Evolutionary conservation across 2,329 filamentous ascomycete species (phyloP).

Genomic region (Xylariaceae sp.): DNA sequence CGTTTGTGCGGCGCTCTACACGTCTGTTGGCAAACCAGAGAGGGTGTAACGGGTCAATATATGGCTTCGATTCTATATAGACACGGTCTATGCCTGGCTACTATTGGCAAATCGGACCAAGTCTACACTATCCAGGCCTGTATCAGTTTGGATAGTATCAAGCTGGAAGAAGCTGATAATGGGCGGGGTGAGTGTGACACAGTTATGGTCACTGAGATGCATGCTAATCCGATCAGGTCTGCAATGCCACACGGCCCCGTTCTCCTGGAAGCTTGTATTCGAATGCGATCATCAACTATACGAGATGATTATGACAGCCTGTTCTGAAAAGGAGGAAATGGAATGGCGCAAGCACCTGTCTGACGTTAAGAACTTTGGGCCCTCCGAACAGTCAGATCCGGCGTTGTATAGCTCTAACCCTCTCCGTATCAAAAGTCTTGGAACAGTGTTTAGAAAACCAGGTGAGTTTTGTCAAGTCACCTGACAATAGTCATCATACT

Average conservation of each 20-base stretch:
- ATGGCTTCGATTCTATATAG: conserved; percentile 82
- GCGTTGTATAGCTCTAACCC: conserved; percentile 58
- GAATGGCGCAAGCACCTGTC: conserved; percentile 71
- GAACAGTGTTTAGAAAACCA: conserved; percentile 68
- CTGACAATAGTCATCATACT: neutral
- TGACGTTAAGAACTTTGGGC: conserved; percentile 45
- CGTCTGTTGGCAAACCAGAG: conserved; percentile 70
- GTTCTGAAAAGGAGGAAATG: conserved; percentile 70
- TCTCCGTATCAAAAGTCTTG: conserved; percentile 67
- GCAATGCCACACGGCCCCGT: conserved; percentile 78
- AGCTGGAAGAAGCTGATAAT: conserved; percentile 68
- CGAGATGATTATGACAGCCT: conserved; percentile 83
- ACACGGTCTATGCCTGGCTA: conserved; percentile 71
- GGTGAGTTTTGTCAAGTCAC: conserved; percentile 37
- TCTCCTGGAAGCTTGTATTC: conserved; percentile 90
- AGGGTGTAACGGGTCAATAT: conserved; percentile 68
- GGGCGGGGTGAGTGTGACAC: conserved; percentile 53
- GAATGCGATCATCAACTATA: conserved; percentile 70
- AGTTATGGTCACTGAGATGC: neutral
- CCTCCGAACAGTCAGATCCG: conserved; percentile 42
- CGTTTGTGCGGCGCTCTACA: conserved; percentile 78
- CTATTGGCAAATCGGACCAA: conserved; percentile 56
- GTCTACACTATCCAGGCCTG: conserved; percentile 71
- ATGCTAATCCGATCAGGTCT: conserved; percentile 52
- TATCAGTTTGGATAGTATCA: conserved; percentile 61